These are phyloP conservation scores for Fraxinus velutina DNA, from an alignment of 305 asterid species.

Conservation along the genomic window DNA sequence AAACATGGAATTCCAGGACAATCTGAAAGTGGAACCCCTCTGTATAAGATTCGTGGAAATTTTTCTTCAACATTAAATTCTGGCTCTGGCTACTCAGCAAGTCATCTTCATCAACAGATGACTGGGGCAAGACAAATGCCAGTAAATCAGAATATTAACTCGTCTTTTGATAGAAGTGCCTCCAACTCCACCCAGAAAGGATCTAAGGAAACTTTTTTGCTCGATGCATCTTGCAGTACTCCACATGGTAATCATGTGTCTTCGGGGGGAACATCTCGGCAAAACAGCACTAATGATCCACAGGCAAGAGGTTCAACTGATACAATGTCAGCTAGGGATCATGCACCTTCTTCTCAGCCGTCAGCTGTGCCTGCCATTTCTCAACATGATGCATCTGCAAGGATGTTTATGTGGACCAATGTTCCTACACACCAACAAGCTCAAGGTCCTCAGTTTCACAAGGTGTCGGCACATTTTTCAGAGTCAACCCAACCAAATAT, in stretches of 20 bases:
- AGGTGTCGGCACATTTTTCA: slow-evolving; percentile 36
- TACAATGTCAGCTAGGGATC: slow-evolving; percentile 30
- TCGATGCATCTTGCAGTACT: slow-evolving; percentile 37
- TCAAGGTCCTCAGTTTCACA: slow-evolving; percentile 33
- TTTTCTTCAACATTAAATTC: slow-evolving; percentile 39
- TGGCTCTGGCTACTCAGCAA: slow-evolving; percentile 42
- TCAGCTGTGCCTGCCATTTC: slow-evolving; percentile 33
- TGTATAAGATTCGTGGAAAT: slow-evolving; percentile 41
- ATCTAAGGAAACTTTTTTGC: slow-evolving; percentile 38
- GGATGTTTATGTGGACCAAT: slow-evolving; percentile 40
- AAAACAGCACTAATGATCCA: slow-evolving; percentile 29
- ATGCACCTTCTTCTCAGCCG: slow-evolving; percentile 32
- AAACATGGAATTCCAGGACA: slow-evolving; percentile 36
- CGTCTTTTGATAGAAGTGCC: slow-evolving; percentile 29
- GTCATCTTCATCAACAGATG: slow-evolving; percentile 41
- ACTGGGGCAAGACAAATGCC: slow-evolving; percentile 36
- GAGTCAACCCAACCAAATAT: slow-evolving; percentile 41
- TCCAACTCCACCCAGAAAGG: slow-evolving; percentile 39
- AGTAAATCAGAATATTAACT: slow-evolving; percentile 31
- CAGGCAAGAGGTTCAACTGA: slow-evolving; percentile 35
- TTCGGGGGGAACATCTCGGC: slow-evolving; percentile 29
- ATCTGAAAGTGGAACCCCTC: slow-evolving; percentile 30
- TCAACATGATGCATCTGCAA: slow-evolving; percentile 37
- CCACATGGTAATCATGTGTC: slow-evolving; percentile 30
- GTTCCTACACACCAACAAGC: slow-evolving; percentile 42